Conservation (phyloP, 495 filamentous ascomycete genomes). For the Neurospora sp. region DNA sequence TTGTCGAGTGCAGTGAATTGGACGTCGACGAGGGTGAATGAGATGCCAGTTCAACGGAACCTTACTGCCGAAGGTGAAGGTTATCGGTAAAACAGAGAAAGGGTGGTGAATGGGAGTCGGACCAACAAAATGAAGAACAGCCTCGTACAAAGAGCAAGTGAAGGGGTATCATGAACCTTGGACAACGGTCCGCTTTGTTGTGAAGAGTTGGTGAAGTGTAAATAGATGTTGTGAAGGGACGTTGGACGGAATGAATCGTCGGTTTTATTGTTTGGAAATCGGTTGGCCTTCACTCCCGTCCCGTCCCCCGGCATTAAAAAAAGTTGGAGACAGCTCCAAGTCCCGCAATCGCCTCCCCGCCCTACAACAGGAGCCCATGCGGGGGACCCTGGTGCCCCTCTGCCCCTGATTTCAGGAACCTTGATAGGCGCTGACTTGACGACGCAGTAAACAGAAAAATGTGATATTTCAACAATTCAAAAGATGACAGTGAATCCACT, state of each 20-base stretch:
- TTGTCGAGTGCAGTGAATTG: background rate
- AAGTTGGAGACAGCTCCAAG: background rate
- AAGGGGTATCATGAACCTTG: background rate
- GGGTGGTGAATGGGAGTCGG: background rate
- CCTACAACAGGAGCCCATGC: background rate
- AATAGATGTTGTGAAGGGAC: background rate
- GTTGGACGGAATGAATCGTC: background rate
- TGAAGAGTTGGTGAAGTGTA: background rate
- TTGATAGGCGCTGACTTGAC: background rate
- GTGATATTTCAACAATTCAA: background rate
- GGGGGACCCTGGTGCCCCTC: background rate
- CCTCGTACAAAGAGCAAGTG: background rate
- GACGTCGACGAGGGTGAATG: background rate
- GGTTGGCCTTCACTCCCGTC: background rate
- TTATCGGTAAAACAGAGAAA: background rate
- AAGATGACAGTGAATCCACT: background rate
- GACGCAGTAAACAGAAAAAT: background rate
- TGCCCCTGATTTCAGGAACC: background rate
- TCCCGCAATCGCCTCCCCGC: background rate
- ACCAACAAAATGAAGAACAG: background rate
- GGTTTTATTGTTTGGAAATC: background rate
- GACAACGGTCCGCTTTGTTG: background rate
- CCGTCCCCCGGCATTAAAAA: background rate
- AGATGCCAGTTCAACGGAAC: background rate
- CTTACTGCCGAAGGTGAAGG: background rate